These are phyloP conservation scores for Mycena crocata DNA, from an alignment of 768 basidiomycete species.

Conservation along the genomic window DNA sequence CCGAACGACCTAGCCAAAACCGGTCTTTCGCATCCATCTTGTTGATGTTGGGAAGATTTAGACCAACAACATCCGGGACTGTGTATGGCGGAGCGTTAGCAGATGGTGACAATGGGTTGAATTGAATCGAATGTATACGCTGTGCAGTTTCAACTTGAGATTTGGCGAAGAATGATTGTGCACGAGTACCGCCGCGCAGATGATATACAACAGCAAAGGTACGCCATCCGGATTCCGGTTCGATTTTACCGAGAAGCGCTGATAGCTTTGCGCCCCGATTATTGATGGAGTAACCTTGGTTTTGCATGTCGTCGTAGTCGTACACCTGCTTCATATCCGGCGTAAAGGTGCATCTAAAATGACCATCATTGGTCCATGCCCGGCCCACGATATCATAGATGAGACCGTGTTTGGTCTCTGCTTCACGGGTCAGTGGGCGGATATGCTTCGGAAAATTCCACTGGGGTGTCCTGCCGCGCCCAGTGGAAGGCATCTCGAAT, in stretches of 20 bases:
- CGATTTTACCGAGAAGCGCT: neutral
- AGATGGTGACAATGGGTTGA: neutral
- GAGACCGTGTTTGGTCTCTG: neutral
- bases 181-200: neutral
- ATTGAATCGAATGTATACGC: neutral
- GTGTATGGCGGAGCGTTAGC: neutral
- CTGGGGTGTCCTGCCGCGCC: neutral
- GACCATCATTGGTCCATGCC: neutral
- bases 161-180: neutral
- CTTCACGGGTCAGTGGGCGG: neutral
- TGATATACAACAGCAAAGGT: neutral
- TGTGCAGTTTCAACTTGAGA: neutral
- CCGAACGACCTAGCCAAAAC: neutral
- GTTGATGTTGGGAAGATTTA: neutral
- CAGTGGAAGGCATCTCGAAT: neutral
- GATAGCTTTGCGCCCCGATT: neutral
- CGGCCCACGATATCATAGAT: slow-evolving; percentile 3
- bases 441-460: neutral
- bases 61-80: neutral
- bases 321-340: neutral
- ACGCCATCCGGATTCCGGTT: neutral
- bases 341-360: neutral
- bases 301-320: neutral
- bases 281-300: neutral
- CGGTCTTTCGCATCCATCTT: neutral